Percentiles rank a stretch among this genome's conserved stretches.
phyloP scores from a whole-genome alignment of 2,329 filamentous ascomycete species.

The Colletotrichum sp. region DNA sequence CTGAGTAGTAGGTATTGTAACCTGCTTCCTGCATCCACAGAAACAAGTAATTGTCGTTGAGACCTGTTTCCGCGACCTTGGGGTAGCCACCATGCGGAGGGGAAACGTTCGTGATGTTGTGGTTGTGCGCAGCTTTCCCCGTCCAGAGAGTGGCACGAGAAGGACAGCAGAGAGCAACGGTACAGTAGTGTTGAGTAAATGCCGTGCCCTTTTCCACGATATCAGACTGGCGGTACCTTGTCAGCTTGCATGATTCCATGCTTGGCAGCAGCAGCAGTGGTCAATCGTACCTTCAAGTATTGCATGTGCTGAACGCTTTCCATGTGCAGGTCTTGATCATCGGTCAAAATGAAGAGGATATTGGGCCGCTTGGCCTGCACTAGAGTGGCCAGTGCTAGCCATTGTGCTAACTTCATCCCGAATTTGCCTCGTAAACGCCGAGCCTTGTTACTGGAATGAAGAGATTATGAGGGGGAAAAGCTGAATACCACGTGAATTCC shows the following conservation, averaged over 20 bases:
- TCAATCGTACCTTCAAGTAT: not conserved
- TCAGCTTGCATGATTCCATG: not conserved
- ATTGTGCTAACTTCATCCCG: not conserved
- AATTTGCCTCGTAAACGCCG: not conserved
- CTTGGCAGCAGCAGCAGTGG: not conserved
- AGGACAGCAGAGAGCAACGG: constrained; percentile 31
- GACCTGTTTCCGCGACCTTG: constrained; percentile 53
- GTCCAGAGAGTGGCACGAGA: constrained; percentile 26
- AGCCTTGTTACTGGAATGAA: not conserved
- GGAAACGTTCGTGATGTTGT: constrained; percentile 28
- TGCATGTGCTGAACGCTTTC: not conserved
- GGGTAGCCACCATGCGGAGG: constrained; percentile 39
- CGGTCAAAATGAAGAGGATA: not conserved
- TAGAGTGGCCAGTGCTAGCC: not conserved
- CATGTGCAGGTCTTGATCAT: not conserved
- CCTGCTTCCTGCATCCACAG: constrained; percentile 55
- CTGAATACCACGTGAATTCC: not conserved
- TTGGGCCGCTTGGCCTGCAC: not conserved
- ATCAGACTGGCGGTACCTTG: not conserved
- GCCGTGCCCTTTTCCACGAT: constrained; percentile 24
- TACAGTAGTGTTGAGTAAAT: constrained; percentile 33
- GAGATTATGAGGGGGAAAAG: not conserved
- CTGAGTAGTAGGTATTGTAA: constrained; percentile 58
- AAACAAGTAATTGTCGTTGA: constrained; percentile 54
- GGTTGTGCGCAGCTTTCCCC: constrained; percentile 30